Evolutionary conservation across 495 filamentous ascomycete genomes (phyloP).

Genomic region (Glonium stellatum): DNA sequence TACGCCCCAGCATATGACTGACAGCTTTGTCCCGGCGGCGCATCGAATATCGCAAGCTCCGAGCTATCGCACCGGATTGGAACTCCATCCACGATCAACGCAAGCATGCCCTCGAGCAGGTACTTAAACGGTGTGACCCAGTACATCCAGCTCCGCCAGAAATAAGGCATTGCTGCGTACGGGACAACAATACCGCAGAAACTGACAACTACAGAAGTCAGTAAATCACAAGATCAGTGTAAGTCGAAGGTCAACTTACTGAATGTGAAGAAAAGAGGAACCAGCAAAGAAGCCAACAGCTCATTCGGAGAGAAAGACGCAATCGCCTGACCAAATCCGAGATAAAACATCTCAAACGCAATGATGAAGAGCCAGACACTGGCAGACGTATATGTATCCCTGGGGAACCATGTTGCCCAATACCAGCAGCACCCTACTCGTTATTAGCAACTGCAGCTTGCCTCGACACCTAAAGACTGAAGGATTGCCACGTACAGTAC

Average conservation of each 20-base stretch:
- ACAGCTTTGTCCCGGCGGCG: conserved; percentile 46
- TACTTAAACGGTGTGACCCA: conserved; percentile 51
- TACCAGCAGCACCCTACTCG: conserved; percentile 47
- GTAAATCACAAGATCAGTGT: neutral
- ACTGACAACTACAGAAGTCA: conserved; percentile 38
- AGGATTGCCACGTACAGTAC: conserved; percentile 43
- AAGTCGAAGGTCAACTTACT: conserved; percentile 3
- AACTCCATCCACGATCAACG: conserved; percentile 42
- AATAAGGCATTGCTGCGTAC: conserved; percentile 41
- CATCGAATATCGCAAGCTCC: conserved; percentile 48
- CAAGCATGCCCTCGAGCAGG: conserved; percentile 47
- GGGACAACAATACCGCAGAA: conserved; percentile 58
- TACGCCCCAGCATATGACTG: conserved; percentile 40
- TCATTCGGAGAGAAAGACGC: conserved; percentile 67
- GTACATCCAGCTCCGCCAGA: conserved; percentile 54
- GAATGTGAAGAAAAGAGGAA: conserved; percentile 52
- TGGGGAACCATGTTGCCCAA: conserved; percentile 47
- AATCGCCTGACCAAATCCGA: conserved; percentile 69
- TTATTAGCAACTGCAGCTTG: conserved; percentile 1
- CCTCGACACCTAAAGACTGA: neutral
- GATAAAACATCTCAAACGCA: conserved; percentile 66
- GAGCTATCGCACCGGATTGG: conserved; percentile 40
- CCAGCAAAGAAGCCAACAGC: conserved; percentile 56
- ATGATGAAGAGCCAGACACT: conserved; percentile 55
- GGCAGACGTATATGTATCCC: conserved; percentile 47